Conservation (phyloP, 352 stramenopile species). For the Globisporangium uncinulatum region DNA sequence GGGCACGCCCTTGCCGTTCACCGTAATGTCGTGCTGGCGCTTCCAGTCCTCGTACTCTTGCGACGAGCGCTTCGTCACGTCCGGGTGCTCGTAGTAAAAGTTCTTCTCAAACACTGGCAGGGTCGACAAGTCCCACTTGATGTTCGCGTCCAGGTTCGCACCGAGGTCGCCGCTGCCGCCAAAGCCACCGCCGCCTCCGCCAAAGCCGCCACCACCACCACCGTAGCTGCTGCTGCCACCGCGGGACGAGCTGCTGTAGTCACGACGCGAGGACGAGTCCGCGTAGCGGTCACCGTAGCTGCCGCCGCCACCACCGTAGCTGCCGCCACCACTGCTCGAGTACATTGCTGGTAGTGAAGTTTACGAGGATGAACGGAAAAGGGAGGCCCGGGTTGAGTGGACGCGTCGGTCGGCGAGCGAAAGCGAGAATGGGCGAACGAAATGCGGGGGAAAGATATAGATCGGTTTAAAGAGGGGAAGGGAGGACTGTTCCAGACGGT, state of each 20-base stretch:
- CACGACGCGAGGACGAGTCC: constrained; percentile 72
- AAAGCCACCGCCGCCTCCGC: constrained; percentile 23
- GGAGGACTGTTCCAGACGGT: constrained; percentile 16
- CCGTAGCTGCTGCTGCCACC: constrained; percentile 25
- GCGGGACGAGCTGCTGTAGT: constrained; percentile 43
- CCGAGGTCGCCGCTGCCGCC: constrained; percentile 75
- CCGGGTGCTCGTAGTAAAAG: constrained; percentile 99
- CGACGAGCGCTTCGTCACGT: constrained; percentile 90
- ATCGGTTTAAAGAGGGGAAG: constrained; percentile 28
- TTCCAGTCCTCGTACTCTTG: constrained; percentile 91
- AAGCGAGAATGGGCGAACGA: constrained; percentile 3
- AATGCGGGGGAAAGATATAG: neutral
- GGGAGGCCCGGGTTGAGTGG: neutral
- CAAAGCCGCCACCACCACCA: constrained; percentile 23
- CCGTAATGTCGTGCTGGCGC: constrained; percentile 91
- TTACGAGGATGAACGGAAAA: constrained; percentile 6
- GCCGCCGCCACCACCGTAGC: constrained; percentile 15
- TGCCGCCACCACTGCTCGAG: constrained; percentile 28
- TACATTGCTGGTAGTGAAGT: constrained; percentile 36
- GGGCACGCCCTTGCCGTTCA: constrained; percentile 94
- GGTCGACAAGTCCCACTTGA: constrained; percentile 94
- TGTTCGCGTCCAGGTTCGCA: constrained; percentile 85
- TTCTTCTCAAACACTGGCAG: constrained; percentile 98
- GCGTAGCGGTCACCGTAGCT: constrained; percentile 59
- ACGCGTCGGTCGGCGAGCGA: constrained; percentile 9